These are phyloP conservation scores for Agrocybe pediades DNA, from an alignment of 768 basidiomycete species.

Conservation along the genomic window DNA sequence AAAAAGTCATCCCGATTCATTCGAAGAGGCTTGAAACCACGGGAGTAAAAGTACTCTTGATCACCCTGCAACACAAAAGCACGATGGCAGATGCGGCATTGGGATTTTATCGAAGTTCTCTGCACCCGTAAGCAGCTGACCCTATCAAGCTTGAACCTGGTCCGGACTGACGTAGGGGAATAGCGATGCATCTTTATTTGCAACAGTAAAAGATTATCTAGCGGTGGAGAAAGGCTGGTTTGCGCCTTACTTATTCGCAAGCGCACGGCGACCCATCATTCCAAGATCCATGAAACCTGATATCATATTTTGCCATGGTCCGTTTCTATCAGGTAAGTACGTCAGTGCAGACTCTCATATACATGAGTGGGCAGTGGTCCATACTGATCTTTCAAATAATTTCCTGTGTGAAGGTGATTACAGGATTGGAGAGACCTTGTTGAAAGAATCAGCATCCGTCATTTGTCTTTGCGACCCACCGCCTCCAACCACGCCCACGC, in stretches of 20 bases:
- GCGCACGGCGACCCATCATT: constrained; percentile 58
- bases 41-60: constrained; percentile 53
- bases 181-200: constrained; percentile 60
- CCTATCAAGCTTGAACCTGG: neutral
- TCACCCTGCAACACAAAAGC: constrained; percentile 63
- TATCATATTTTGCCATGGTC: constrained; percentile 64
- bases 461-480: constrained; percentile 45
- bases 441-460: constrained; percentile 56
- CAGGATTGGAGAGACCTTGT: constrained; percentile 55
- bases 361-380: neutral
- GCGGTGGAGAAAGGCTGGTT: constrained; percentile 71
- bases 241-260: constrained; percentile 66
- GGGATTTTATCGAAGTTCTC: constrained; percentile 62
- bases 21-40: constrained; percentile 58
- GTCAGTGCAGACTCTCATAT: neutral
- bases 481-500: constrained; percentile 17
- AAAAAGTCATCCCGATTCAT: constrained; percentile 51
- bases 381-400: constrained; percentile 1
- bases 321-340: constrained; percentile 53
- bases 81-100: constrained; percentile 56
- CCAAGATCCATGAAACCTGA: constrained; percentile 67
- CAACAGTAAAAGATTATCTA: constrained; percentile 63
- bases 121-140: constrained; percentile 47
- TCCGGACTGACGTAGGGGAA: constrained; percentile 1
- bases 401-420: constrained; percentile 52